phyloP scores from a whole-genome alignment of 257 asterid species.

The Coffea eugenioides region DNA sequence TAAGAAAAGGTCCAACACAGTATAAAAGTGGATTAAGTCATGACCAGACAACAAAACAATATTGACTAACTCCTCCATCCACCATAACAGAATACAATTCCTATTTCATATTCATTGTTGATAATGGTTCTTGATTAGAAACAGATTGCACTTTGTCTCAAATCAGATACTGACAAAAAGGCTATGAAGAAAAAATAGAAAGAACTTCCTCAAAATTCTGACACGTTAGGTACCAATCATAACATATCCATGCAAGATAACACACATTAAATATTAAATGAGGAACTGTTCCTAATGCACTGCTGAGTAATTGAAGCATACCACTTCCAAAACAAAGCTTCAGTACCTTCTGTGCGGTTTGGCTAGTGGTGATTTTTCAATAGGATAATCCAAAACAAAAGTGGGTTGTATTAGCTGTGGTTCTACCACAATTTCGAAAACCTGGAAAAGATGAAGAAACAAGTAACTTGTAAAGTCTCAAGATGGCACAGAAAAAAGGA shows the following conservation, averaged over 20 bases:
- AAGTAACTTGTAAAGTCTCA: slow-evolving; percentile 14
- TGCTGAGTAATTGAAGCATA: not conserved
- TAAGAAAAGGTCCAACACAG: not conserved
- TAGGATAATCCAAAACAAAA: slow-evolving; percentile 93
- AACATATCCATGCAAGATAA: not conserved
- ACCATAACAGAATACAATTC: not conserved
- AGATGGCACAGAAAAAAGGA: slow-evolving; percentile 11
- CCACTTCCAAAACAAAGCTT: not conserved
- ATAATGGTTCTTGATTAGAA: not conserved
- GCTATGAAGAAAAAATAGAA: not conserved
- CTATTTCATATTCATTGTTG: not conserved
- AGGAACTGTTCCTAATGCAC: not conserved
- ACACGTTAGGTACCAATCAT: not conserved
- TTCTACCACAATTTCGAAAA: slow-evolving; percentile 80
- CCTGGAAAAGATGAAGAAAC: slow-evolving; percentile 40
- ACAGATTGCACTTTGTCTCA: not conserved
- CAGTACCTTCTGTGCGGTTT: slow-evolving; percentile 89
- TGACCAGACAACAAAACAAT: not conserved
- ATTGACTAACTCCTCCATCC: not conserved
- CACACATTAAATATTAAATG: not conserved
- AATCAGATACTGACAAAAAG: not conserved
- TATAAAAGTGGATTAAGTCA: not conserved
- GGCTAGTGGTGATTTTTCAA: slow-evolving; percentile 96
- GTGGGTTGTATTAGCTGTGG: slow-evolving; percentile 88
- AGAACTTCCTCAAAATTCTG: not conserved